A percentile compares a stretch with the other conserved stretches of the same genome.
phyloP scores from a whole-genome alignment of 2,329 filamentous ascomycete species.

The Colletotrichum sp. region DNA sequence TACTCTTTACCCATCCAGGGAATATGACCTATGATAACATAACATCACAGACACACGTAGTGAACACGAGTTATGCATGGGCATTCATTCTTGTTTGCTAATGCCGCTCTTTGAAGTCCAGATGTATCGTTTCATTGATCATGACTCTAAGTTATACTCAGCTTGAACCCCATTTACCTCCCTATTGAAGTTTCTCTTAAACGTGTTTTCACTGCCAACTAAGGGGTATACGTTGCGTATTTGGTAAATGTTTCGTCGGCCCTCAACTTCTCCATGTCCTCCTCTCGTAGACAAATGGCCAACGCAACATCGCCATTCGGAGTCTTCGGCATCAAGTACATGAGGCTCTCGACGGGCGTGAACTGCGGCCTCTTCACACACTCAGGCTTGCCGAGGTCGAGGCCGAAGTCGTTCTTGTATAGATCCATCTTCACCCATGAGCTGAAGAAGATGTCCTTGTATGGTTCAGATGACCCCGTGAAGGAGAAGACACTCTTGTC shows the following conservation, averaged over 20 bases:
- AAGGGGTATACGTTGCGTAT: slow-evolving; percentile 37
- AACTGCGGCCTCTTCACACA: slow-evolving; percentile 54
- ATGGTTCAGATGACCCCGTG: slow-evolving; percentile 37
- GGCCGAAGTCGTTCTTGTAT: slow-evolving; percentile 52
- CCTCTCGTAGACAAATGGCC: slow-evolving; percentile 49
- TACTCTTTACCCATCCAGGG: background rate
- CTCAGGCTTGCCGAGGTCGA: slow-evolving; percentile 49
- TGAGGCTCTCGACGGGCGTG: slow-evolving; percentile 47
- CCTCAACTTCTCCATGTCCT: slow-evolving; percentile 50
- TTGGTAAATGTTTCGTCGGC: slow-evolving; percentile 45
- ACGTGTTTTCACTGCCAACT: rapidly evolving
- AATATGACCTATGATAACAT: background rate
- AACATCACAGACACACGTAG: background rate
- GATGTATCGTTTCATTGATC: rapidly evolving
- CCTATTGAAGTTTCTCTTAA: background rate
- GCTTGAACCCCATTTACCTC: background rate
- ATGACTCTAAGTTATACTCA: background rate
- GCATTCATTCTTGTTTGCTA: background rate
- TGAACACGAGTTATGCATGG: background rate
- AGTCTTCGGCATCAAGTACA: slow-evolving; percentile 54
- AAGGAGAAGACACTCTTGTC: slow-evolving; percentile 42
- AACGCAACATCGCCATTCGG: slow-evolving; percentile 48
- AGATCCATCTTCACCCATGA: slow-evolving; percentile 57
- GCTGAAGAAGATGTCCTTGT: slow-evolving; percentile 54
- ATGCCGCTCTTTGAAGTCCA: background rate